Conservation (phyloP, 164 flowering plant species). For the Kalanchoe fedtschenkoi region DNA sequence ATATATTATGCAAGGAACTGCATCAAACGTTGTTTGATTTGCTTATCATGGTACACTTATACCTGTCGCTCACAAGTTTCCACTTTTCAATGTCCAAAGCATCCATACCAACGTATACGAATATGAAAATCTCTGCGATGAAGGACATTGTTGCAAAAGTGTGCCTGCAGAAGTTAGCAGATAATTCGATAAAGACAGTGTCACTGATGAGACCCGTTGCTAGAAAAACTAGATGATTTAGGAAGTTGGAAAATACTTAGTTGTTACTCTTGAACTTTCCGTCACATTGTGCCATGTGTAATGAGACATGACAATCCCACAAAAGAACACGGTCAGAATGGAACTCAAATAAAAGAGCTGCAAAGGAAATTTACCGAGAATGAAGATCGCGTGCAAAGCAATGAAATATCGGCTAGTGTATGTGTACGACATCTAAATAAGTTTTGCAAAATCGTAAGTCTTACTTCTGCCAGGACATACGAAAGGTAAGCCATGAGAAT, state of each 20-base stretch:
- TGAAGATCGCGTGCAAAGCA: not conserved
- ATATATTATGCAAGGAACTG: not conserved
- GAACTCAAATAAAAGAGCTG: constrained; percentile 77
- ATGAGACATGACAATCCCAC: constrained; percentile 67
- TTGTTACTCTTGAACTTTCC: constrained; percentile 83
- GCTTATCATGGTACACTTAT: not conserved
- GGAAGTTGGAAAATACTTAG: constrained; percentile 32
- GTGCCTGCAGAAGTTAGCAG: constrained; percentile 54
- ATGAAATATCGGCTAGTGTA: too few relatives aligned
- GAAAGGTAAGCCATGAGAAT: constrained; percentile 96
- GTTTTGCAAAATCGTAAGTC: constrained; percentile 7
- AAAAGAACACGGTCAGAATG: constrained; percentile 89
- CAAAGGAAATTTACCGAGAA: constrained; percentile 9
- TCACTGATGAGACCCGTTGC: not conserved
- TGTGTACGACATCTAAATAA: too few relatives aligned
- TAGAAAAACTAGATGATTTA: not conserved
- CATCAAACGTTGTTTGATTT: not conserved
- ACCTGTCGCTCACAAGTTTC: constrained; percentile 49
- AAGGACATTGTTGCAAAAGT: constrained; percentile 85
- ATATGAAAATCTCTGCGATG: constrained; percentile 76
- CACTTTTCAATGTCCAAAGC: constrained; percentile 87
- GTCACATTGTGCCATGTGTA: constrained; percentile 96
- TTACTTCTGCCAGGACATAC: constrained; percentile 82
- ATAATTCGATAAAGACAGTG: not conserved
- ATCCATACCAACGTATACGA: constrained; percentile 96